Evolutionary conservation across 1,284 basidiomycete genomes (phyloP).

Genomic region (Ustilago lituana): DNA sequence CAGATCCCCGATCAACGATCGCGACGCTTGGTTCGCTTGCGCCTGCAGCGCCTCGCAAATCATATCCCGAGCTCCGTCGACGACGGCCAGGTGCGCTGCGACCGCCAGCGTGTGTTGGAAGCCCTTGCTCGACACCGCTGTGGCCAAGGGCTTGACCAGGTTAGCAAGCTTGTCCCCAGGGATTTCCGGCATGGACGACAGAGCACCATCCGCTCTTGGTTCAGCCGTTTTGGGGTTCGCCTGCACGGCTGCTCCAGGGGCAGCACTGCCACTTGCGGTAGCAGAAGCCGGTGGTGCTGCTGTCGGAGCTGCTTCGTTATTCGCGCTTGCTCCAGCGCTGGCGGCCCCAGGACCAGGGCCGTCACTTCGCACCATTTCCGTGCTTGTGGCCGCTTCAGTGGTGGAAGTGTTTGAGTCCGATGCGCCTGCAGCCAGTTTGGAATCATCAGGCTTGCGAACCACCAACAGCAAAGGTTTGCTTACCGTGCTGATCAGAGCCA

Average conservation of each 20-base stretch:
- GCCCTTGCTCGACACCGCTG: conserved; percentile 60
- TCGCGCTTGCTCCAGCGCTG: not conserved
- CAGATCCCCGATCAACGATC: conserved; percentile 51
- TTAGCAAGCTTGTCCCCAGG: conserved; percentile 56
- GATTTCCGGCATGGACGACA: conserved; percentile 36
- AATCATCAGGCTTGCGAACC: conserved; percentile 13
- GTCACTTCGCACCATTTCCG: conserved; percentile 35
- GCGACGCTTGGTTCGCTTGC: conserved; percentile 57
- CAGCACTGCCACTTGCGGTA: conserved; percentile 2
- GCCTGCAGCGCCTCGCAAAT: conserved; percentile 57
- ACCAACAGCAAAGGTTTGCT: conserved; percentile 57
- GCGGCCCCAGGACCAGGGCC: not conserved
- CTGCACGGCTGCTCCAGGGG: not conserved
- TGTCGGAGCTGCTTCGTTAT: conserved; percentile 6
- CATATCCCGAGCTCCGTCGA: conserved; percentile 57
- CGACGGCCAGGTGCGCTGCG: conserved; percentile 57
- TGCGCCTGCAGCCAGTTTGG: conserved; percentile 6
- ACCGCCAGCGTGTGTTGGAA: conserved; percentile 66
- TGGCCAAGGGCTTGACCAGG: conserved; percentile 62
- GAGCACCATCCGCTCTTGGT: conserved; percentile 5
- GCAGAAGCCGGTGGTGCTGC: not conserved
- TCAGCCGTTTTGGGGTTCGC: conserved; percentile 2
- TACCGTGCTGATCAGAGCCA: conserved; percentile 60
- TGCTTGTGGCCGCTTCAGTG: conserved; percentile 25
- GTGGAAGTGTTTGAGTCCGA: conserved; percentile 2